Base-by-base conservation (phyloP, 139 green algal genomes). In the Coelastrella sp. region DNA sequence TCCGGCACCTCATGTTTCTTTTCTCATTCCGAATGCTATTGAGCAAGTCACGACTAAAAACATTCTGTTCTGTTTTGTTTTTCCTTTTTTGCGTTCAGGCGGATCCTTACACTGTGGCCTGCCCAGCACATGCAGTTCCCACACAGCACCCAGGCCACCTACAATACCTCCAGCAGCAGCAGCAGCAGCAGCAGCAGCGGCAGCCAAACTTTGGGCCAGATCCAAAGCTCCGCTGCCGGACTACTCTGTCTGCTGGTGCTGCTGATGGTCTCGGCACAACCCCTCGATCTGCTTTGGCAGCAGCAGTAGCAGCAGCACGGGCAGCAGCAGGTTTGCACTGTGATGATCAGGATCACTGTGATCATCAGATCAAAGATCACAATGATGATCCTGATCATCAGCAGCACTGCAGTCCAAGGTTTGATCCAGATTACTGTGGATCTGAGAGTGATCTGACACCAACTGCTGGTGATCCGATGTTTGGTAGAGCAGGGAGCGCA, bases 21-120 rank as follows among this genome's bases (percentile, higher is more conserved):
- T 49, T 49, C 35, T 49, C 3, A 49, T 49, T 49, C 3, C 3
- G 35, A 49, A 49, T 49, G 35, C 35, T 49, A 3, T 49, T 49
- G 35, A 3, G 3, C 35, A 49, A 49, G 35, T 49, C 35, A 49
- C 35, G 3, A 49, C 1, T 49, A 3, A 49, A 49, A 49, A 49
- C 35, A 49, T 49, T 49, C 35, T 49, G 35, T 49, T 49, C 3
- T 72, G 3, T 17, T 17, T 17, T 72, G 63, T 72, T 14, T 14
- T 72, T 22, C 63, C 63, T n/a, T 82, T 24, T 60, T n/a, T 24
- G 25, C 75, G n/a, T 75, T 19, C 59, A 92, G 91, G 85, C 91
- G n/a, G 89, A 92, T 73, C 89, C 91, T 63, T 93, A 91, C 91
- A 91, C 89, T 1, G 79, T 93, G 82, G 49, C 76, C 12, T 93